A percentile compares a stretch with the other conserved stretches of the same genome.
phyloP scores from a whole-genome alignment of 805 yeast species.

The Wickerhamiella vanderwaltii region DNA sequence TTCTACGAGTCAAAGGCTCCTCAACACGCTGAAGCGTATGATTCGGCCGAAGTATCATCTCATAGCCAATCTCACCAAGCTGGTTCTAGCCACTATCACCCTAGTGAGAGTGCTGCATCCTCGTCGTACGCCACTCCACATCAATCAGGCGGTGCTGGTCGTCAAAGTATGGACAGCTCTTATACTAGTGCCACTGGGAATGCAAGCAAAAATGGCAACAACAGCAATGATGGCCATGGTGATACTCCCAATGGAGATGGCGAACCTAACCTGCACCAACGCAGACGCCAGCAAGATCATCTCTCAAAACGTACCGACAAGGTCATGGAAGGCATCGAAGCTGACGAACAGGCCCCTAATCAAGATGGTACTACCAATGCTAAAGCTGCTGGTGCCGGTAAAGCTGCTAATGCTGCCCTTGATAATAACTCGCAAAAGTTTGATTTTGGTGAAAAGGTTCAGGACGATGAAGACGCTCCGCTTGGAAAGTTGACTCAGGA shows the following conservation, averaged over 20 bases:
- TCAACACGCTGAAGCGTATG: background rate
- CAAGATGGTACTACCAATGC: slow-evolving; percentile 5
- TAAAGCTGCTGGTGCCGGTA: slow-evolving; percentile 1
- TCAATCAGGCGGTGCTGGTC: background rate
- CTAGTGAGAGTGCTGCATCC: background rate
- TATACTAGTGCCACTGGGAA: background rate
- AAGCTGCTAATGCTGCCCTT: background rate
- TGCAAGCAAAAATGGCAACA: background rate
- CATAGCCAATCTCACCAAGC: background rate
- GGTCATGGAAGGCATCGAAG: slow-evolving; percentile 10
- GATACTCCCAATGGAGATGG: background rate
- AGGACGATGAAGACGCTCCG: background rate
- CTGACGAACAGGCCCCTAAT: slow-evolving; percentile 7
- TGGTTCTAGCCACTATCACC: background rate
- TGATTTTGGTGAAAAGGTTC: slow-evolving; percentile 8
- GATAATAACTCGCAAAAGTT: background rate
- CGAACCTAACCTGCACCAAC: slow-evolving; percentile 12
- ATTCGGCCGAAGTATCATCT: background rate
- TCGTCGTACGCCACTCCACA: background rate
- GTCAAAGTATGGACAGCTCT: background rate
- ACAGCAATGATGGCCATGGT: background rate
- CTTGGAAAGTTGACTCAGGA: slow-evolving; percentile 1
- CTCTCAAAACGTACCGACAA: slow-evolving; percentile 11
- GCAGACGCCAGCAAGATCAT: slow-evolving; percentile 11
- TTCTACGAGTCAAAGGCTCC: background rate